These are phyloP conservation scores for Alnus glutinosa DNA, from an alignment of 306 rosid species.

Conservation along the genomic window DNA sequence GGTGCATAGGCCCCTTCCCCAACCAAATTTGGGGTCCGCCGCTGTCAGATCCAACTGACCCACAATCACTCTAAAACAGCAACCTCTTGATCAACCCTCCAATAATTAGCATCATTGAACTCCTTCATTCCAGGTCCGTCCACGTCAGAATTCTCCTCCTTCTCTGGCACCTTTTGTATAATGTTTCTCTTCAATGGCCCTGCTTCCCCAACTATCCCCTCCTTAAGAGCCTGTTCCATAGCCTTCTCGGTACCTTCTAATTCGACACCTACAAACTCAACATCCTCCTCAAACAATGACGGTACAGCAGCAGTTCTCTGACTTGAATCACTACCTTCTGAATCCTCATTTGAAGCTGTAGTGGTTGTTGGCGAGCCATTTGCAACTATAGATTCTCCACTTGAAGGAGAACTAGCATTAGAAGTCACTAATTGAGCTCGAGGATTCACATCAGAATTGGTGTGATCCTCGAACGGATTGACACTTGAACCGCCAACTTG, in stretches of 20 bases:
- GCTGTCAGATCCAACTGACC: slow-evolving; percentile 40
- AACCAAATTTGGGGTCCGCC: slow-evolving; percentile 40
- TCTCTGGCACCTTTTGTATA: slow-evolving; percentile 58
- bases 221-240: slow-evolving; percentile 97
- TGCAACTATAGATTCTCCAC: slow-evolving; percentile 49
- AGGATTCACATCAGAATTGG: slow-evolving; percentile 38
- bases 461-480: slow-evolving; percentile 81
- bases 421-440: slow-evolving; percentile 49
- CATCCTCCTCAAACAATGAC: slow-evolving; percentile 91
- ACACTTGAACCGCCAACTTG: slow-evolving; percentile 65
- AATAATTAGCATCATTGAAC: slow-evolving; percentile 91
- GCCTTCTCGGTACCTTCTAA: slow-evolving; percentile 93
- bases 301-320: slow-evolving; percentile 62
- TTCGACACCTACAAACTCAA: slow-evolving; percentile 95
- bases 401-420: slow-evolving; percentile 39
- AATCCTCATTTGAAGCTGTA: slow-evolving; percentile 46
- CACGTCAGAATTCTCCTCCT: slow-evolving; percentile 74
- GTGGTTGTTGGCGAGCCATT: slow-evolving; percentile 63
- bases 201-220: slow-evolving; percentile 98
- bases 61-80: slow-evolving; percentile 73
- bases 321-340: slow-evolving; percentile 41
- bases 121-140: slow-evolving; percentile 78
- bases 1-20: slow-evolving; percentile 46
- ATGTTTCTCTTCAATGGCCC: slow-evolving; percentile 89
- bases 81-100: slow-evolving; percentile 98